Base-by-base conservation (phyloP, 2,329 filamentous ascomycete species). In the Fonsecaea erecta region DNA sequence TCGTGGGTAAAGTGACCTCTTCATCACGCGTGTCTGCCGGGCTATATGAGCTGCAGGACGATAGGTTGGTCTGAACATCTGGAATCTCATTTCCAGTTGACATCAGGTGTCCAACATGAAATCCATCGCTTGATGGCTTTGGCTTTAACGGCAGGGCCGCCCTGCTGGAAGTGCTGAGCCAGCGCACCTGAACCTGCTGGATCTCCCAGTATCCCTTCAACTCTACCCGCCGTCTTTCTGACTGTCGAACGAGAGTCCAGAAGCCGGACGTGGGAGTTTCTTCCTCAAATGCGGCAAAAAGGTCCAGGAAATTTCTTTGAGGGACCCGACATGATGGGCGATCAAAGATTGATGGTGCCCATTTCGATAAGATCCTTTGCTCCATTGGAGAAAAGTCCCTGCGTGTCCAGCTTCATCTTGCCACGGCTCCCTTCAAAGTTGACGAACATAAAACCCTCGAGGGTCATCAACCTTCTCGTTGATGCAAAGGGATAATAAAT, bases 391-490 rank as follows among this genome's bases (percentile, higher is more conserved):
- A 67, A 67, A 18, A 37, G 48, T 2, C 65, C 65, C 21, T 67
- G 65, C 2, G 65, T 64, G 35, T 67, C 65, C 34, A 67, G 60
- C 55, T 67, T 67, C 43, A 60, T 56, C 43, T 59, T 52, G 32
- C 52, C 30, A 14, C 26, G 54, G 18, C n/a, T 37, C 18, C 64
- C 59, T 4, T 56, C 59, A 26, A 69, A 52, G 40, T 54, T 53
- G 24, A 67, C 62, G 8, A 40, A 54, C 64, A 69, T 67, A 40
- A 69, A 57, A 5, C 67, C 67, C 24, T 69, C 67, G 12, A 60
- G 30, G 14, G 64, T 65, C 52, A 66, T 58, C 4, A 69, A 52
- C 43, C 60, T 64, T n/a, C 64, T 55, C 14, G 65, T 66, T 11
- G 61, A 60, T 30, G 65, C 60, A 40, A 69, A 67, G 1, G 62